These are phyloP conservation scores for Yamadazyma jaroonii DNA, from an alignment of 1,139 yeast species.

Conservation along the genomic window DNA sequence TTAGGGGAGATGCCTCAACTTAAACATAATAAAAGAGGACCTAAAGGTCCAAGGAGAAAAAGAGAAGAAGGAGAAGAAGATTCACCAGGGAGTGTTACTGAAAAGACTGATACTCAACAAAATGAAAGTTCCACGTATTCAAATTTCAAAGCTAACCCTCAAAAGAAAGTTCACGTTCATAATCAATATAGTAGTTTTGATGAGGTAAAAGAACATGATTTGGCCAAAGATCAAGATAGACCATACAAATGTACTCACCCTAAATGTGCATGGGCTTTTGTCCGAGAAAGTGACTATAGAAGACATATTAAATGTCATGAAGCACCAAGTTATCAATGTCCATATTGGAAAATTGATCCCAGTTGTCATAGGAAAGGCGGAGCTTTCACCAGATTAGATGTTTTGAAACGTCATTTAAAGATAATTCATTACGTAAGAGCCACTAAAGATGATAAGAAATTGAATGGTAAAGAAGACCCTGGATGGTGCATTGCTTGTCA, in stretches of 20 bases:
- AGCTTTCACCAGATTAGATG: slow-evolving; percentile 67
- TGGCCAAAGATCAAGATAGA: slow-evolving; percentile 8
- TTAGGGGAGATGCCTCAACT: no score
- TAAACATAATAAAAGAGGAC: not conserved
- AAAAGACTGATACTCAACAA: not conserved
- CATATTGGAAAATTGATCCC: slow-evolving; percentile 64
- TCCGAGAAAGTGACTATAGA: slow-evolving; percentile 62
- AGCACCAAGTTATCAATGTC: slow-evolving; percentile 66
- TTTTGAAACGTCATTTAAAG: slow-evolving; percentile 63
- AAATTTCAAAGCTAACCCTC: slow-evolving; percentile 1
- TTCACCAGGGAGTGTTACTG: not conserved
- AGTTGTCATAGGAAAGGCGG: slow-evolving; percentile 75
- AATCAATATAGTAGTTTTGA: slow-evolving; percentile 9
- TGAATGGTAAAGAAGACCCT: slow-evolving; percentile 36
- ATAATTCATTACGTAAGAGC: slow-evolving; percentile 64
- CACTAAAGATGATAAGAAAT: slow-evolving; percentile 22
- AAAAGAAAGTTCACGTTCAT: slow-evolving; percentile 6
- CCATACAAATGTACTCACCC: slow-evolving; percentile 48
- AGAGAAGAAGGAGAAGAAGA: not conserved
- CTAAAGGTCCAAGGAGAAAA: not conserved
- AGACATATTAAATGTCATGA: slow-evolving; percentile 65
- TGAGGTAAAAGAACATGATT: slow-evolving; percentile 8
- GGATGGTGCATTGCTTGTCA: slow-evolving; percentile 70
- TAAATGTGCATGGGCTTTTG: slow-evolving; percentile 67
- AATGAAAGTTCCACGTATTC: not conserved